Evolutionary conservation across 495 filamentous ascomycete species (phyloP), one percentile per base, ranked within the genome.

Genomic region (Penicillium turbatum): DNA sequence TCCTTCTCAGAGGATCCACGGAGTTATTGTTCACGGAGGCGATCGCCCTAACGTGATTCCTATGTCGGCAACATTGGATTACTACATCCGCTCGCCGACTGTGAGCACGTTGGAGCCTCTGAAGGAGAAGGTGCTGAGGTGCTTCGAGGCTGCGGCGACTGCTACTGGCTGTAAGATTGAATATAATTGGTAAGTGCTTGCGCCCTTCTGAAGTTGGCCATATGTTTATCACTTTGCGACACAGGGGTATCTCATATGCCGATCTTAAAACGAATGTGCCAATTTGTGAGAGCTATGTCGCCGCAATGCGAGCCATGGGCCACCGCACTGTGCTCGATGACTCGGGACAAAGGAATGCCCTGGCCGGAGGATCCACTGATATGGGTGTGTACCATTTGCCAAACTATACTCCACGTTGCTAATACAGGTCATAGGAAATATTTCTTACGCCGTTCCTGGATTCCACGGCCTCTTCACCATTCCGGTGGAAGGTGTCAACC

Each of bases 381-480:
- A 73, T 73, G 67, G 72, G 72, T 69, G 48, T 41, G 52, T 67
- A 30, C 12, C 11, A 31, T 35, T 13, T 5, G 11, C 13, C 4
- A 35, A 13, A 35, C n/a, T n/a, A 35, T 35, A 12, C 5, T 10
- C 12, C 32, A 13, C 11, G 21, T 40, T 27, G 29, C 37, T 36
- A 62, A 74, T 4, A 27, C 4, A 55, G 9, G 6, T 2, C 16
- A 67, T 73, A 82, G 82, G 82, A 0, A 79, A 85, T 47, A 79
- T 85, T 6, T 79, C 79, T 9, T 79, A 84, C 40, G 68, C 71
- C 21, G 72, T 80, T 12, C 82, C 82, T 5, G 76, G 79, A 7
- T 82, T 85, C 61, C 82, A 85, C 53, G 80, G 79, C 0, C 66
- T 75, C 1, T 84, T 84, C 60, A 72, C 70, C 17, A 82, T 85